Base-by-base conservation (phyloP, 768 basidiomycete genomes). In the Podaxis carcinomalis region DNA sequence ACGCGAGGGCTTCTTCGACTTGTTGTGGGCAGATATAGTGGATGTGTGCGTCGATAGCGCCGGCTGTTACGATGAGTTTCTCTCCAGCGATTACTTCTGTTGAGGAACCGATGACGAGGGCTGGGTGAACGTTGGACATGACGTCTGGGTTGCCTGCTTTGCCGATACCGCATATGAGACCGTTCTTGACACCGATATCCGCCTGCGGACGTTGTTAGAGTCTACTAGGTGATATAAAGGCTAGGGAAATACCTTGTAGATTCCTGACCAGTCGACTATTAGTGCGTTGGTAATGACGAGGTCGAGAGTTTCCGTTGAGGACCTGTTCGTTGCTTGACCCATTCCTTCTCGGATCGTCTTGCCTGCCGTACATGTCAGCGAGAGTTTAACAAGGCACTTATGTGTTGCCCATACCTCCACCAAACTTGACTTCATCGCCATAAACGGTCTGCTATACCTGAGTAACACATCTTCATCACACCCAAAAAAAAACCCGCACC, bases 391-490 rank as follows among this genome's bases (percentile, higher is more conserved):
- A 19, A 7, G 21, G 46, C 46, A 47, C 46, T 13, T 16, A 62
- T 10, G 3, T 2, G 3, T 6, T 23, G 4, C 9, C 19, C 75
- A 63, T 67, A 87, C 93, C 96, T 68, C 95, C 96, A 6, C 97
- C 97, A 67, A 99, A 99, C 75, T 98, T 98, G 75, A 92, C 90
- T 74, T 98, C 96, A 61, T 98, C 96, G 1, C 96, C 97, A 69
- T 97, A 96, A 3, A 86, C 77, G 4, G 95, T 91, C 87, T 92
- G 61, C 32, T 27, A 63, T 57, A 14, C 1, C 59, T 54, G 52
- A 25, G 10, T 19, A 14, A 39, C 36, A 25, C 52, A 39, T 21
- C 37, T 35, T 23, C n/a, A 28, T 16, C 32, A 2, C 6, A 50
- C 52, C 59, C 5, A 68, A 55, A 19, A 68, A 55, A 19, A 44